Evolutionary conservation across 1,284 basidiomycete genomes (phyloP), one percentile per base, ranked within the genome.

Genomic region (Apiotrichum domesticum): DNA sequence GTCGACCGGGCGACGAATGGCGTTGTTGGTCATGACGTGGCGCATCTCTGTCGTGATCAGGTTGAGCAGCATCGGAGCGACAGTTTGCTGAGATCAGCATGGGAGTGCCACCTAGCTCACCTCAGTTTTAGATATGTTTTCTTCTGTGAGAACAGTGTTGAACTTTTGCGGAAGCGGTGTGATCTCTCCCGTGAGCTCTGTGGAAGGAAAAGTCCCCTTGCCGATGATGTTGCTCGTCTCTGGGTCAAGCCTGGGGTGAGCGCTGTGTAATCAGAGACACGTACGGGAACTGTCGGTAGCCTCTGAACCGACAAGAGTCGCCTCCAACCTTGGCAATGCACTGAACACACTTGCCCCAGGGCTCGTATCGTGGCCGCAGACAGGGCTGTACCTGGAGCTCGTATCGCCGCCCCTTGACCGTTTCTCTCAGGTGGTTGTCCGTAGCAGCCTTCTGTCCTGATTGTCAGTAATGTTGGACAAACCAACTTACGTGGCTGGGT

Each of bases 1-100:
- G 68, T 92, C 89, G 46, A 86, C 79, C 4, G 84, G 83, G 43
- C 90, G 80, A 55, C 83, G 83, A 58, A 91, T 85, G 10, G 89
- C 81, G 52, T 83, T 80, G 0, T 79, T 74, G 21, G 78, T 78
- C n/a, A 78, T 70, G 3, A 88, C 77, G 69, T 94, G 90, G 7
- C 82, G 75, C 54, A 86, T 77, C 69, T 94, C 90, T 52, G 80
- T 74, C 41, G 80, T 80, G 40, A 94, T 80, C 6, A 84, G 82
- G 0, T 86, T 86, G 5, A 90, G 69, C 39, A 94, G 77, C 0
- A 85, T 82, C 2, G 79, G 77, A 0, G 89, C 88, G 10, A 90
- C 85, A 1, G 85, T 86, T 49, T 62, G 55, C 70, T 75, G 51
- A 40, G 5, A 13, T n/a, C 3, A 15, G 9, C 4, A 32, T 4